phyloP scores from a whole-genome alignment of 805 yeast genomes.

The Spathaspora girioi region DNA sequence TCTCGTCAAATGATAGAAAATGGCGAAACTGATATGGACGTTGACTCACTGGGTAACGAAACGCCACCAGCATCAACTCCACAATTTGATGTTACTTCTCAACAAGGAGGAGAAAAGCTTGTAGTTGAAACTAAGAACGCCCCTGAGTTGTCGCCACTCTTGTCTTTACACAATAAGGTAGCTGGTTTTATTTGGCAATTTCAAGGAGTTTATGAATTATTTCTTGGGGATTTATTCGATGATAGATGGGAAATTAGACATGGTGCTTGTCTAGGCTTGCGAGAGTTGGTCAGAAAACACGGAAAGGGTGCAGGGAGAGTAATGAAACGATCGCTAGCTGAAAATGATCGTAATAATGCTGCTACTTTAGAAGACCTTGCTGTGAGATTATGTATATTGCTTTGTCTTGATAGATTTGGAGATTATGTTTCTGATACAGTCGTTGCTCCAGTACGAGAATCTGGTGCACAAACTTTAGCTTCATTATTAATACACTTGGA shows the following conservation, averaged over 20 bases:
- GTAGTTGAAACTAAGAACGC: constrained; percentile 75
- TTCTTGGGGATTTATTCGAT: constrained; percentile 74
- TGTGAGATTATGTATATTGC: constrained; percentile 76
- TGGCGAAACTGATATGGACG: constrained; percentile 19
- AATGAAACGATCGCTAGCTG: constrained; percentile 53
- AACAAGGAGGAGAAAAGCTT: constrained; percentile 73
- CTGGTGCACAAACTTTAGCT: constrained; percentile 92
- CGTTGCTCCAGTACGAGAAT: constrained; percentile 96
- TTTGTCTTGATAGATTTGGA: constrained; percentile 92
- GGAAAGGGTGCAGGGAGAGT: constrained; percentile 85
- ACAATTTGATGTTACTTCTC: constrained; percentile 64
- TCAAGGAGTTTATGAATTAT: constrained; percentile 84
- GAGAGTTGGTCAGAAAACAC: constrained; percentile 81
- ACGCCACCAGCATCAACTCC: constrained; percentile 24
- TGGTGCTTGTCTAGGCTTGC: constrained; percentile 88
- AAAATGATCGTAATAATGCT: constrained; percentile 63
- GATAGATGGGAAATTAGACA: constrained; percentile 94
- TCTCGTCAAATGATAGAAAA: constrained; percentile 50
- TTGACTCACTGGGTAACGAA: constrained; percentile 18
- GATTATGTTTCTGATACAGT: constrained; percentile 97
- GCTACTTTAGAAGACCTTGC: constrained; percentile 83
- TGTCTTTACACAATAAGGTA: constrained; percentile 67
- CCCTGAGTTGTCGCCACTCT: constrained; percentile 60
- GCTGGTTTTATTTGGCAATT: constrained; percentile 87
- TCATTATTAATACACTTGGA: constrained; percentile 78